Conservation (phyloP, 257 asterid genomes). For the Fraxinus excelsior region DNA sequence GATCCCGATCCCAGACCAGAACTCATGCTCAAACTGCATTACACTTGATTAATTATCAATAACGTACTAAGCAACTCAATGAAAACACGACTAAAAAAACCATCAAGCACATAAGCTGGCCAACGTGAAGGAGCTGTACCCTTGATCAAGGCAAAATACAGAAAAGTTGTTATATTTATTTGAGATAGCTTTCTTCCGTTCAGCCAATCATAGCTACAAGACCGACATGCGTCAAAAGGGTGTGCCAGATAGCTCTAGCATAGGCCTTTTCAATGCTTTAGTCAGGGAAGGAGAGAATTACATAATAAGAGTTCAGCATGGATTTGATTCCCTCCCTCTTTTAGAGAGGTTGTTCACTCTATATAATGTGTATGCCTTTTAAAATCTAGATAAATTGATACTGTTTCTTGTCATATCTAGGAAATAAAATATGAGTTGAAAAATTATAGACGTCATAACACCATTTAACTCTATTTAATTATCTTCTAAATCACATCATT, state of each 20-base stretch:
- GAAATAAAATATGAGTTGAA: background rate
- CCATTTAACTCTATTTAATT: background rate
- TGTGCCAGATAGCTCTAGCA: background rate
- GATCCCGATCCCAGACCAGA: background rate
- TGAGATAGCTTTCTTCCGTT: background rate
- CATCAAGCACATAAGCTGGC: background rate
- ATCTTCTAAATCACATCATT: background rate
- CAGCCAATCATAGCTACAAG: background rate
- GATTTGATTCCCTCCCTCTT: background rate
- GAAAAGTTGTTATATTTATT: background rate
- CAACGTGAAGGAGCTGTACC: background rate
- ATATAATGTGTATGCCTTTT: background rate
- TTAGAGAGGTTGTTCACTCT: background rate
- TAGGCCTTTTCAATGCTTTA: background rate
- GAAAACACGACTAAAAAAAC: background rate
- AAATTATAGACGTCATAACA: background rate
- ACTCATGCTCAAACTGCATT: background rate
- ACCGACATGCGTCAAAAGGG: background rate
- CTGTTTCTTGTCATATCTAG: background rate
- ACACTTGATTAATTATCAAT: background rate
- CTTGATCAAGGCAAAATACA: background rate
- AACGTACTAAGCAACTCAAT: background rate
- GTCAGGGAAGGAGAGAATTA: background rate
- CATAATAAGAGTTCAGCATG: background rate
- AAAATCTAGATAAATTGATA: background rate